Conservation (phyloP, 2,329 filamentous ascomycete species). For the Macroventuria anomochaeta region DNA sequence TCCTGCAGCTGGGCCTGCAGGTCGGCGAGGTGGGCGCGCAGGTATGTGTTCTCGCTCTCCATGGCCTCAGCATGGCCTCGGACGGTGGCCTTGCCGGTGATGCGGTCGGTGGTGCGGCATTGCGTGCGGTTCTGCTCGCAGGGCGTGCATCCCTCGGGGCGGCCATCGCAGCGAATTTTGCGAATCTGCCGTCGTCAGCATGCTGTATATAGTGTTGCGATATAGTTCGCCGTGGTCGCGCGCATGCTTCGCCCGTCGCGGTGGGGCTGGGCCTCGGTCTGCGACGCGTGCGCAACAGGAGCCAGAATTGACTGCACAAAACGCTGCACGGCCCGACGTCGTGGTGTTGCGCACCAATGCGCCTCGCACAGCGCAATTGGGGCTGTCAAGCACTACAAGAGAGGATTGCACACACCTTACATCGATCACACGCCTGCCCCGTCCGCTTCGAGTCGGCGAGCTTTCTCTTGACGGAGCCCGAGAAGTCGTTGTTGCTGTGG, state of each 20-base stretch:
- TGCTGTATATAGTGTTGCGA: neutral
- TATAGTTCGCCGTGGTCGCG: neutral
- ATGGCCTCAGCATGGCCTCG: conserved; percentile 80
- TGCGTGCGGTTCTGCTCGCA: conserved; percentile 77
- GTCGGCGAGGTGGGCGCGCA: conserved; percentile 70
- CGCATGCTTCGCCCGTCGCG: neutral
- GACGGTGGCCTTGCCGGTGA: conserved; percentile 79
- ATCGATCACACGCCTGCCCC: conserved; percentile 86
- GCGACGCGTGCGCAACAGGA: neutral
- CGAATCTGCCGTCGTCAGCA: conserved; percentile 63
- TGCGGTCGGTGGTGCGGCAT: conserved; percentile 85
- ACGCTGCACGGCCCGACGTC: no score
- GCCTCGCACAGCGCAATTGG: no score
- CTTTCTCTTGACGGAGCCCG: conserved; percentile 57
- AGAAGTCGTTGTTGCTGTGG: conserved; percentile 42
- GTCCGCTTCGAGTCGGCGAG: conserved; percentile 66
- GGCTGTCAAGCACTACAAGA: no score
- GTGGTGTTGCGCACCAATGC: no score
- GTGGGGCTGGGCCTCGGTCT: conserved; percentile 9
- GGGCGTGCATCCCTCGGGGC: conserved; percentile 80
- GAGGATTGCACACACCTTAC: conserved; percentile 74
- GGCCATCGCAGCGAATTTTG: conserved; percentile 86
- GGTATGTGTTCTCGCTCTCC: conserved; percentile 72
- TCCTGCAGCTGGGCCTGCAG: conserved; percentile 70
- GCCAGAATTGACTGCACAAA: no score